Evolutionary conservation across 164 flowering plant species (phyloP).

Genomic region (Vitis amurensis): DNA sequence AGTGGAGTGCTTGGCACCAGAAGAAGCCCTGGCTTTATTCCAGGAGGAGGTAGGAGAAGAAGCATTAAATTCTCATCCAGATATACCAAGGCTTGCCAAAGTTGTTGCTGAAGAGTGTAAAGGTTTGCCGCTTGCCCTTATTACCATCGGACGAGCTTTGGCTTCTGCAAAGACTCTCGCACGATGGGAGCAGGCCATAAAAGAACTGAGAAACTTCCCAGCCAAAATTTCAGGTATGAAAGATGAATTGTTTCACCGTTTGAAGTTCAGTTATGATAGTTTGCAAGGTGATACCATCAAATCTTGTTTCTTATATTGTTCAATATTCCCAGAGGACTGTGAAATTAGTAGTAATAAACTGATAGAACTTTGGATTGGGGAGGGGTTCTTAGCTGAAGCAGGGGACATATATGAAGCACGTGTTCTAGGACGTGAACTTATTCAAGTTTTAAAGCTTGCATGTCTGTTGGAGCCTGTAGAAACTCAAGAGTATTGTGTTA

Average conservation of each 20-base stretch:
- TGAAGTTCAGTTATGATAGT: constrained; percentile 19
- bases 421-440: constrained; percentile 3
- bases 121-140: constrained; percentile 22
- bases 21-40: constrained; percentile 19
- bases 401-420: not conserved
- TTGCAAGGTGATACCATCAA: not conserved
- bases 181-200: constrained; percentile 12
- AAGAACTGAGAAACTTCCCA: not conserved
- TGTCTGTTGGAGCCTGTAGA: constrained; percentile 2
- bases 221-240: constrained; percentile 11
- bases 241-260: not conserved
- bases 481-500: not conserved
- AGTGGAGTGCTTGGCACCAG: constrained; percentile 3
- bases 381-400: constrained; percentile 10
- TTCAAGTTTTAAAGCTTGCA: constrained; percentile 1
- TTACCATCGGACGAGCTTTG: constrained; percentile 14
- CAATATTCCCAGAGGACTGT: constrained; percentile 14
- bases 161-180: constrained; percentile 7
- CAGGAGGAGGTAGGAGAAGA: constrained; percentile 12
- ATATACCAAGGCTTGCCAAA: constrained; percentile 3
- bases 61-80: constrained; percentile 8
- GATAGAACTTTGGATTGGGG: constrained; percentile 19
- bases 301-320: constrained; percentile 16
- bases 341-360: not conserved
- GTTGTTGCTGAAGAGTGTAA: constrained; percentile 7